Percentiles rank a stretch among this genome's conserved stretches.
Conservation (phyloP, 495 filamentous ascomycete genomes). For the Talaromyces proteolyticus region DNA sequence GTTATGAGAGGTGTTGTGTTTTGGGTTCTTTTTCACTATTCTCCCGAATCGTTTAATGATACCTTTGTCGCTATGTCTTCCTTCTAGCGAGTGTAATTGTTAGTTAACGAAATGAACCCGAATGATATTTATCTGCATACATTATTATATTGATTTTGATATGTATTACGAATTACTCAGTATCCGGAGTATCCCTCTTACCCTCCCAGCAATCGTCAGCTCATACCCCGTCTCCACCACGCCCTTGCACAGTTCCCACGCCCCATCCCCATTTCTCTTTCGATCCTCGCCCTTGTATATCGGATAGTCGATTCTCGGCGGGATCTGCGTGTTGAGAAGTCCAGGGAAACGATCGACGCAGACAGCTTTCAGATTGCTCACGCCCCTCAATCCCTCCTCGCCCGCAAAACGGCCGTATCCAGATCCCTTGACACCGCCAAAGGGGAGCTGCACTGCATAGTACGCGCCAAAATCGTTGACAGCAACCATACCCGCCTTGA, state of each 20-base stretch:
- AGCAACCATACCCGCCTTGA: conserved; percentile 83
- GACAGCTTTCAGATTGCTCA: conserved; percentile 84
- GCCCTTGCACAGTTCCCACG: conserved; percentile 55
- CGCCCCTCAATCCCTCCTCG: conserved; percentile 73
- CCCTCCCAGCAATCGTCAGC: conserved; percentile 38
- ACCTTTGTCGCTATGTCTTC: no score
- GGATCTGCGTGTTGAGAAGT: conserved; percentile 66
- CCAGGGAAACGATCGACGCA: conserved; percentile 65
- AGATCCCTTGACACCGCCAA: conserved; percentile 79
- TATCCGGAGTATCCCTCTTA: conserved; percentile 42
- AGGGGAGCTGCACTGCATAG: conserved; percentile 89
- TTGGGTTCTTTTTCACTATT: not conserved
- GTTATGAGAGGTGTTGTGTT: not conserved
- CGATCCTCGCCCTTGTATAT: conserved; percentile 45
- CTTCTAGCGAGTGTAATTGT: no score
- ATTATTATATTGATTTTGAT: not conserved
- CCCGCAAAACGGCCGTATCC: conserved; percentile 94
- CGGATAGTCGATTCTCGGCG: conserved; percentile 73
- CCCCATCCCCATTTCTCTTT: conserved; percentile 43
- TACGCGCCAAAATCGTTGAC: conserved; percentile 92
- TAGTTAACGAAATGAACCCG: no score
- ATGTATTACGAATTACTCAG: conserved; percentile 22
- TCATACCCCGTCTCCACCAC: conserved; percentile 61
- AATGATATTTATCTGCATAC: not conserved
- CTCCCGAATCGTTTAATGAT: no score